Evolutionary conservation across 2,329 filamentous ascomycete species (phyloP), one percentile per base, ranked within the genome.

Genomic region (Pseudogymnoascus sp.): DNA sequence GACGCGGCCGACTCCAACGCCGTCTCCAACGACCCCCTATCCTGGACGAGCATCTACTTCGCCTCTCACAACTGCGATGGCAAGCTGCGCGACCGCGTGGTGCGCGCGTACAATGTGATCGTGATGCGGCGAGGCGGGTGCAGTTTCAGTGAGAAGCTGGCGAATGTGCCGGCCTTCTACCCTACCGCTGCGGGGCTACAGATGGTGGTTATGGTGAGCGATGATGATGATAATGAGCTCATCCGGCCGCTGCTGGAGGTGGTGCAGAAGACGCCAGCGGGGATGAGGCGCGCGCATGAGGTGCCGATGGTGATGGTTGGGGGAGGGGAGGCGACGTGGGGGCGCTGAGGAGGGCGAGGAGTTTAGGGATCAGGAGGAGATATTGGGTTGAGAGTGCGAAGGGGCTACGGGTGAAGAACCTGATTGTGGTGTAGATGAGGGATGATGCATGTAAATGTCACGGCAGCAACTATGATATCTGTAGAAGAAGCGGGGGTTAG

Each of bases 241-340:
- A 63, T 76, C 73, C 79, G 86, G 37, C 95, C 95, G 1, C 75
- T 95, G 58, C 79, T 99, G 3, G 90, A 96, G 60, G 82, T 88
- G 66, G 77, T 79, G 60, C 93, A 97, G 77, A 62, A 71, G 16
- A 74, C 72, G 4, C 72, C 74, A 38, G 70, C 69, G 63, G 73
- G 71, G 33, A 67, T 75, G 63, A 63, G 70, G 35, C 67, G 71
- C 59, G 70, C 71, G 64, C 81, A 92, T 69, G 88, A 87, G 2
- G 88, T 97, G 38, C 85, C 90, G 11, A 86, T 97, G 83, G 81
- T 96, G 40, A 90, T 97, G 83, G 83, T 96, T 18, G 85, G 85
- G 0, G 91, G 90, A 0, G 88, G 87, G 0, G 80, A 86, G 8
- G 80, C 82, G 63, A 84, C 84, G 9, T 88, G 91, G 68, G 82